Evolutionary conservation across 345 rosid species (phyloP), one percentile per base, ranked within the genome.

Genomic region (Heritiera littoralis): DNA sequence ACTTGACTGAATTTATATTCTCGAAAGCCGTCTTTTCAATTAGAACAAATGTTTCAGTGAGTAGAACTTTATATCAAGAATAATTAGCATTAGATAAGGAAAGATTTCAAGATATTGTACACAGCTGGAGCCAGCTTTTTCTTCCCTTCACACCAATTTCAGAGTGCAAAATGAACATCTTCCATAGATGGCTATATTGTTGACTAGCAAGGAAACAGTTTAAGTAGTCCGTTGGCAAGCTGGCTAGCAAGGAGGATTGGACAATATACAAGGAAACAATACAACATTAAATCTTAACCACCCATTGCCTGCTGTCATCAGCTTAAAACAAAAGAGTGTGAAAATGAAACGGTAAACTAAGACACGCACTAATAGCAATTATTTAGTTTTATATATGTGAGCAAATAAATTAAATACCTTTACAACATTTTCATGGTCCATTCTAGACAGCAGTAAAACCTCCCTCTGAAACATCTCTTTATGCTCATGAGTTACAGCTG

Each of bases 391-490:
- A 46, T 46, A 69, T 23, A 43, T n/a, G 30, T 67, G 10, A 46
- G 41, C 2, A 28, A 48, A 13, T 48, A 23, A 46, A 5, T 55
- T 51, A 8, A 12, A 75, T 78, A 89, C 97, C 94, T 85, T 83
- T 8, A 90, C 84, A 79, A 90, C 79, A 59, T 88, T 92, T 14
- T 80, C 82, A 81, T 90, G 93, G 28, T 84, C 81, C 72, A 80
- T 68, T 63, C 68, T 84, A 23, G 97, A 84, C 68, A 88, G 85
- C 74, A 87, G 14, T n/a, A 78, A 13, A 72, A 92, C 92, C 83
- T 92, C 94, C 67, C 87, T 87, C 79, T 83, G 86, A 68, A 92
- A 90, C 38, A 52, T 81, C 78, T 77, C 80, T 78, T 88, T 89
- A 63, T 78, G 83, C 5, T 82, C 79, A 43, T 60, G 77, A 70